These are phyloP conservation scores for Eutypella sp. DNA, from an alignment of 2,329 filamentous ascomycete species.

Conservation along the genomic window DNA sequence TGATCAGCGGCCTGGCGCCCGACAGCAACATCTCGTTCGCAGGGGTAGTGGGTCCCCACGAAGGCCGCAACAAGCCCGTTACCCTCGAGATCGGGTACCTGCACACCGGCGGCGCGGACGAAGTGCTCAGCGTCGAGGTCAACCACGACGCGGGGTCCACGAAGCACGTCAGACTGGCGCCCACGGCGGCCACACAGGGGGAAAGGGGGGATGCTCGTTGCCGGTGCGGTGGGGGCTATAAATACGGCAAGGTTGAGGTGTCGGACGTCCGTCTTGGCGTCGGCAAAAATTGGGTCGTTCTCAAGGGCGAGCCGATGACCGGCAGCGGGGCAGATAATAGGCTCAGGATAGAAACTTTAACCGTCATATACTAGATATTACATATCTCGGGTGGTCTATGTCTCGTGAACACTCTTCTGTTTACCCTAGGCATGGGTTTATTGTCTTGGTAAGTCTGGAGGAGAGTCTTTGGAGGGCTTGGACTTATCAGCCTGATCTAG, in stretches of 20 bases:
- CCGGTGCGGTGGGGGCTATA: no score
- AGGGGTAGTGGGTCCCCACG: conserved; percentile 15
- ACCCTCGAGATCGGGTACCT: conserved; percentile 18
- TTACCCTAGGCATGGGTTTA: no score
- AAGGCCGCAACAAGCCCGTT: conserved; percentile 9
- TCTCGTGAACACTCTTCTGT: no score
- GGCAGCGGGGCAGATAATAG: conserved; percentile 6
- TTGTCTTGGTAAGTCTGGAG: no score
- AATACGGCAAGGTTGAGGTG: conserved; percentile 4
- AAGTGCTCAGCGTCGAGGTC: conserved; percentile 16
- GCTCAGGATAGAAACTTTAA: conserved; percentile 21
- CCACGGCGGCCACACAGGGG: conserved; percentile 5
- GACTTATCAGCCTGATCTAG: no score
- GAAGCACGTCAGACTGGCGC: conserved; percentile 10
- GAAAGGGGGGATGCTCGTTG: no score
- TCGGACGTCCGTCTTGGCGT: conserved; percentile 11
- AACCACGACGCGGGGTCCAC: conserved; percentile 19
- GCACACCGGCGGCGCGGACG: conserved; percentile 13
- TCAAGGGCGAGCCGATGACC: conserved; percentile 14
- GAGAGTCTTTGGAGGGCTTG: no score
- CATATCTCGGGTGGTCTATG: no score
- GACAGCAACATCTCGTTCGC: conserved; percentile 25
- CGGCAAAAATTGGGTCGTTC: conserved; percentile 24
- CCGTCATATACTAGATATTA: conserved; percentile 3
- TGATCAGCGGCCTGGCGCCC: conserved; percentile 16